phyloP scores from a whole-genome alignment of 148 eudicot species.

The Suaeda aralocaspica region DNA sequence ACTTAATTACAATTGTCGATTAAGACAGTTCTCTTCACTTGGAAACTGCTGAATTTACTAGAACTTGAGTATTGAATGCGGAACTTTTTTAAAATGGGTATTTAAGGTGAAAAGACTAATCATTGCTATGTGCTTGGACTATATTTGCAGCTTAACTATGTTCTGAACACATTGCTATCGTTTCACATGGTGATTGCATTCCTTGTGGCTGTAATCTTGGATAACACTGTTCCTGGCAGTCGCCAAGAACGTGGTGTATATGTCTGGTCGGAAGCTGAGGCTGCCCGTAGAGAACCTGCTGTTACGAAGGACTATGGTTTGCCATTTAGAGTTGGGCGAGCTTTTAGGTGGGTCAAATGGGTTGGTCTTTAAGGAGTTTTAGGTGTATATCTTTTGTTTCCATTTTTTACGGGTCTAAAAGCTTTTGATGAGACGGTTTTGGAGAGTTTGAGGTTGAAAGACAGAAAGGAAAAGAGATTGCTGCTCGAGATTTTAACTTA shows the following conservation, averaged over 20 bases:
- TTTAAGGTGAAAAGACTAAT: neutral
- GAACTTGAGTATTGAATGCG: too few species aligned
- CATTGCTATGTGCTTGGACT: neutral
- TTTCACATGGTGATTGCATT: conserved; percentile 94
- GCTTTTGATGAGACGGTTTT: neutral
- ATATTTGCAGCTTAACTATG: conserved; percentile 73
- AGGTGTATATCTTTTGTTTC: neutral
- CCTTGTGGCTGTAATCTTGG: conserved; percentile 76
- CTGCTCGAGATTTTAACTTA: neutral
- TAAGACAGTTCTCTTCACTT: too few species aligned
- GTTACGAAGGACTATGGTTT: conserved; percentile 81
- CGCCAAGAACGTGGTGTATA: conserved; percentile 88
- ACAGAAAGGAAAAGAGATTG: neutral
- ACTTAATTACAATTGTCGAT: too few species aligned
- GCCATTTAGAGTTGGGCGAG: conserved; percentile 76
- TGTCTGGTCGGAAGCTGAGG: conserved; percentile 89
- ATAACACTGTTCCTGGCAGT: conserved; percentile 94
- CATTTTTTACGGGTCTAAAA: neutral
- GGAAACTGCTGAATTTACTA: too few species aligned
- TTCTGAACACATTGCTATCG: conserved; percentile 73
- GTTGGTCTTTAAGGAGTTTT: conserved; percentile 54
- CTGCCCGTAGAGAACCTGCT: conserved; percentile 86
- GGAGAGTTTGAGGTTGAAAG: neutral
- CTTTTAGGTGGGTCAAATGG: conserved; percentile 98
- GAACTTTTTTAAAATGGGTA: too few species aligned